Base-by-base conservation (phyloP, 1,284 basidiomycete genomes). In the Ceratobasidium sp. region DNA sequence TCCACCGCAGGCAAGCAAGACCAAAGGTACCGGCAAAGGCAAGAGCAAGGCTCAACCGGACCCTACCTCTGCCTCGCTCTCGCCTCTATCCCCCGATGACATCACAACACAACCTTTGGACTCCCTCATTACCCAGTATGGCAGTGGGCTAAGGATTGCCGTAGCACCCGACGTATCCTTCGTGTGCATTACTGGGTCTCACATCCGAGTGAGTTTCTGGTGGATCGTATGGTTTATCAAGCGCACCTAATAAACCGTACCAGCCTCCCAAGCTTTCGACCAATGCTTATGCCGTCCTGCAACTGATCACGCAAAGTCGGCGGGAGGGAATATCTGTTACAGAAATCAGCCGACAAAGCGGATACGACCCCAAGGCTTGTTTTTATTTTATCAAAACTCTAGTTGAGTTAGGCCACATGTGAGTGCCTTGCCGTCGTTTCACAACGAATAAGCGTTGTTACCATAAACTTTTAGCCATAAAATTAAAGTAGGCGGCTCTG, bases 311-410 rank as follows among this genome's bases (percentile, higher is more conserved):
- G 42, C 86, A 92, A 59, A 90, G 90, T 2, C 83, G 94, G 73
- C 89, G 92, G 74, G 81, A 84, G 18, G 94, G 94, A 8, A 84
- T 92, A 3, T 90, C 91, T 16, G 89, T 92, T 56, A 86, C 93
- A 12, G 86, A 91, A 48, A 83, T 96, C 12, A 92, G 92, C 46
- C 86, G 87, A 75, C 84, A 86, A 76, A 89, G 92, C n/a, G 87
- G 87, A 56, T 94, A 95, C 77, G 94, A 95, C 78, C 92, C 93
- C 77, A 95, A 95, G 80, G 91, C 92, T 0, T 92, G 92, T 76
- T 94, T 93, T 78, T 95, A 94, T 80, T 85, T 93, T 73, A 86
- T 93, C 73, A 87, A 88, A 76, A 88, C 92, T 75, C 82, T 94
- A 8, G 82, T 87, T 2, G 87, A 89, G 54, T 82, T 95, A 66